Base-by-base conservation (phyloP, 768 basidiomycete species). In the Lentinula sp. region DNA sequence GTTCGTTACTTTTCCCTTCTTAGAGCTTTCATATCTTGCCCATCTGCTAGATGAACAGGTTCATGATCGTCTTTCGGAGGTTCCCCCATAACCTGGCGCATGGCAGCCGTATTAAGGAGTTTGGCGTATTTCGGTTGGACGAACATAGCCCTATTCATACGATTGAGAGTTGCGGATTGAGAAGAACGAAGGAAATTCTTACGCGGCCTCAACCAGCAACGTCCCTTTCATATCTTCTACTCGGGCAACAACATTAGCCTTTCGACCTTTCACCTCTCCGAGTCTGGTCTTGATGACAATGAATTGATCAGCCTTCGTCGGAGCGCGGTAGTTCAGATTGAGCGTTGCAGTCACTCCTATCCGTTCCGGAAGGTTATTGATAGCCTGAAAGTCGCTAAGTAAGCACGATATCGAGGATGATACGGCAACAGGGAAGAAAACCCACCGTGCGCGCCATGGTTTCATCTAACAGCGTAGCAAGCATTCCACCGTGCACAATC, bases 271-370 rank as follows among this genome's bases (percentile, higher is more conserved):
- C 16, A 80, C 74, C 65, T 88, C 84, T 0, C 77, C 75, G 2
- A 95, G 76, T 48, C 75, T 79, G 2, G 90, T 87, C 64, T 84
- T 86, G 60, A 98, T 82, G 16, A 96, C 82, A 52, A 98, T 80
- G 72, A 95, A 97, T 87, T 97, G 93, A 71, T 96, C 92, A 0
- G 95, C 95, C 57, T 82, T 84, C 2, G 93, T 93, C 0, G 96
- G 96, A 1, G 92, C 89, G 57, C 83, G 85, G 74, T 95, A 99
- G 66, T 87, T 85, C 53, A 98, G 72, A 4, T 80, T 79, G 46
- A 99, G 78, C 46, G 84, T 90, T 1, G 95, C 96, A 0, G 96
- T 99, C 10, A 98, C 95, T 16, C 92, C 96, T 45, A 98, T 86
- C 68, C 90, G 88, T 20, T 91, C 88, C 0, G 95, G 93, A 0